These are phyloP conservation scores for Epichloe amarillans DNA, from an alignment of 2,329 filamentous ascomycete species.

Conservation along the genomic window DNA sequence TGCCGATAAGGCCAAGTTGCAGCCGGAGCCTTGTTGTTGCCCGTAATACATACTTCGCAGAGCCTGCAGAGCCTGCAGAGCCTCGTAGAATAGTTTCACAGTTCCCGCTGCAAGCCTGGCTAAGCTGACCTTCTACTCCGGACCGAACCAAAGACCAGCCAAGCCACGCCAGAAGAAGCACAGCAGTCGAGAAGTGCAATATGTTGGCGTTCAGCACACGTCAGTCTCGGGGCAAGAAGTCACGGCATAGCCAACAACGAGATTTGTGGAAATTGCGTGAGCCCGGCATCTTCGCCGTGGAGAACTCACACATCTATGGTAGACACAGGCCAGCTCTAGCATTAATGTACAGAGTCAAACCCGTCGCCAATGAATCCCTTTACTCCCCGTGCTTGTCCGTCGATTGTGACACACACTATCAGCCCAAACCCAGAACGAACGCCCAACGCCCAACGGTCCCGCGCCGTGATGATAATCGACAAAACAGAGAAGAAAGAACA, in stretches of 20 bases:
- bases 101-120: background rate
- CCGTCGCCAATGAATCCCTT: background rate
- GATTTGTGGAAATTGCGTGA: background rate
- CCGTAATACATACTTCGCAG: too few relatives aligned
- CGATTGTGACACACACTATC: background rate
- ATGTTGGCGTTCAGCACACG: background rate
- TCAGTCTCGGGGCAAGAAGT: background rate
- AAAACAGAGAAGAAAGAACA: background rate
- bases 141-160: too few relatives aligned
- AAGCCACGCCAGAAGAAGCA: background rate
- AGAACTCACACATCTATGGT: background rate
- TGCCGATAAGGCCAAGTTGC: too few relatives aligned
- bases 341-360: constrained; percentile 2
- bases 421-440: constrained; percentile 1
- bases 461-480: background rate
- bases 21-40: too few relatives aligned
- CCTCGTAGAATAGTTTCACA: too few relatives aligned
- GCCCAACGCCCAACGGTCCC: constrained; percentile 1
- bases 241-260: background rate
- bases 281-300: background rate
- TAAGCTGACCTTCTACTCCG: background rate
- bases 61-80: too few relatives aligned
- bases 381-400: constrained; percentile 1
- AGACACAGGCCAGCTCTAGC: background rate
- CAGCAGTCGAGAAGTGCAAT: background rate